Conservation (phyloP, 805 yeast species). For the Teunomyces panamensis region DNA sequence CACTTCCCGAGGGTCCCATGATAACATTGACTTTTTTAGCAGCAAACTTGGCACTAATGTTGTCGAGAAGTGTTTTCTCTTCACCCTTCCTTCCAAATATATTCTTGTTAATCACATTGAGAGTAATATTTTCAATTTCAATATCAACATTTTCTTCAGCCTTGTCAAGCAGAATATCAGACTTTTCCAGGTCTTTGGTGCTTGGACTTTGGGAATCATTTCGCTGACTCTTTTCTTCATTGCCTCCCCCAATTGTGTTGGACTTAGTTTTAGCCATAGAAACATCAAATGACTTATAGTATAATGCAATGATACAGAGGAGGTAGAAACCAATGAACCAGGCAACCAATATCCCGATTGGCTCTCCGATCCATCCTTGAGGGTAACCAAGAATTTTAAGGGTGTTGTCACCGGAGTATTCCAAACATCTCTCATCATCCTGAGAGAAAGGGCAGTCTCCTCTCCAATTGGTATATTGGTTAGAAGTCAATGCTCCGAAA, state of each 20-base stretch:
- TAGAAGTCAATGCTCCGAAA: conserved; percentile 23
- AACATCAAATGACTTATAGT: conserved; percentile 49
- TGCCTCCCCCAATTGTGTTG: conserved; percentile 28
- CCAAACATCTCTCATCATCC: conserved; percentile 24
- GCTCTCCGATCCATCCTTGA: conserved; percentile 60
- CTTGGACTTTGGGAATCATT: neutral
- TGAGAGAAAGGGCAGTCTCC: conserved; percentile 35
- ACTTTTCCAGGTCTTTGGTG: neutral
- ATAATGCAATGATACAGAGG: conserved; percentile 47
- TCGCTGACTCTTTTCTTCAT: conserved; percentile 5
- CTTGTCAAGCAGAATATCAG: neutral
- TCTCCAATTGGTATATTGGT: conserved; percentile 23
- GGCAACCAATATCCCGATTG: conserved; percentile 56
- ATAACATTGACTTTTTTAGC: conserved; percentile 64
- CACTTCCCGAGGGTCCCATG: conserved; percentile 82
- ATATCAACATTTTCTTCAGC: conserved; percentile 6
- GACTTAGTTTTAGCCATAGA: conserved; percentile 43
- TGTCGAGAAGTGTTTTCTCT: conserved; percentile 25
- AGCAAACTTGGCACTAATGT: conserved; percentile 49
- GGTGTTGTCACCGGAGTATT: conserved; percentile 55
- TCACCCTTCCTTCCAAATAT: conserved; percentile 1
- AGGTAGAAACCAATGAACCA: conserved; percentile 57
- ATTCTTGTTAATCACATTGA: conserved; percentile 6
- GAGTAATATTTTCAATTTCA: conserved; percentile 5
- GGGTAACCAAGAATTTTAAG: conserved; percentile 60